A percentile compares a stretch with the other conserved stretches of the same genome.
phyloP scores from a whole-genome alignment of 176 grass and related monocot genomes.

The Ensete glaucum region DNA sequence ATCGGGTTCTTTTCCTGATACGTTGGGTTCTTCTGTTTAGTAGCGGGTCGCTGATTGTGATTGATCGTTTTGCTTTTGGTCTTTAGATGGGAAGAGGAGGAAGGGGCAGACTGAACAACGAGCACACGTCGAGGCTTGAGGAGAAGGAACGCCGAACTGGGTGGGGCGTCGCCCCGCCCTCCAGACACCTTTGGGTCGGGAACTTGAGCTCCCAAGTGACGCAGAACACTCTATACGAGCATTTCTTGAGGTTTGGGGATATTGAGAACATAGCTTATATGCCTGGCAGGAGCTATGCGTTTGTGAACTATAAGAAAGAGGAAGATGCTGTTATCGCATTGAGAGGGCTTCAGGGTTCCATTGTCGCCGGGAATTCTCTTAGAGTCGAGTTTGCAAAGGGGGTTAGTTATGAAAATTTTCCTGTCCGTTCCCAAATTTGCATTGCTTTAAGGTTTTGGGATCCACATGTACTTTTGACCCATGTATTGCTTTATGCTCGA shows the following conservation, averaged over 20 bases:
- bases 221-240: constrained; percentile 40
- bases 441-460: constrained; percentile 2
- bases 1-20: neutral
- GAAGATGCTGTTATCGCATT: constrained; percentile 49
- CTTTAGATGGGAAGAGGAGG: constrained; percentile 25
- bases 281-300: constrained; percentile 59
- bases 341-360: constrained; percentile 51
- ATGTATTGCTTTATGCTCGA: constrained; percentile 21
- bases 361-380: constrained; percentile 45
- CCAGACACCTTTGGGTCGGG: constrained; percentile 82
- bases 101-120: constrained; percentile 9
- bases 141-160: constrained; percentile 34
- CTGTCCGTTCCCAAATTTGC: constrained; percentile 14
- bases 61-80: neutral
- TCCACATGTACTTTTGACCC: constrained; percentile 10
- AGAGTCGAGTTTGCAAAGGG: constrained; percentile 98
- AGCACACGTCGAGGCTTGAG: constrained; percentile 5
- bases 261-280: constrained; percentile 46
- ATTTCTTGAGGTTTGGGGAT: constrained; percentile 58
- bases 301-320: constrained; percentile 58
- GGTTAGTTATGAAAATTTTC: constrained; percentile 76
- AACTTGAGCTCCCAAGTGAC: constrained; percentile 42
- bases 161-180: constrained; percentile 65
- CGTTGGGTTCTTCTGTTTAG: neutral
- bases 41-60: neutral